phyloP scores from a whole-genome alignment of 2,329 filamentous ascomycete species.

The Colletotrichum graminicola region DNA sequence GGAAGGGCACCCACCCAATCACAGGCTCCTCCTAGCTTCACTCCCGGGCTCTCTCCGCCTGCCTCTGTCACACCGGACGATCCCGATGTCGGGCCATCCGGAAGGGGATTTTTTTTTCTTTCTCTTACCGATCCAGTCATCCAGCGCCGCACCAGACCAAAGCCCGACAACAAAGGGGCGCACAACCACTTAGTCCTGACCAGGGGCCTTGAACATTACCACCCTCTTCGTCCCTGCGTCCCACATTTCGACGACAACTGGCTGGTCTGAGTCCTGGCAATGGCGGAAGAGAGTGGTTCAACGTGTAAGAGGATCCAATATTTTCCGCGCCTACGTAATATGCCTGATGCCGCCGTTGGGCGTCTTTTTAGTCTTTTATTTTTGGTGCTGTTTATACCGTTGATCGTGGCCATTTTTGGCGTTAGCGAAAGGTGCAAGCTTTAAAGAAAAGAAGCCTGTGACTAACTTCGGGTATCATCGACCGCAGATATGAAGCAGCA shows the following conservation, averaged over 20 bases:
- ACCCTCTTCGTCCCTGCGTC: slow-evolving; percentile 29
- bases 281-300: slow-evolving; percentile 41
- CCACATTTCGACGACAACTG: slow-evolving; percentile 37
- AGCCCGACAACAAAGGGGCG: slow-evolving; percentile 37
- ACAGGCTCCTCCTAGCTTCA: slow-evolving; percentile 13
- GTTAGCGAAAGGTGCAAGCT: neutral
- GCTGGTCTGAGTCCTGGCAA: slow-evolving; percentile 38
- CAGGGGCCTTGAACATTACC: slow-evolving; percentile 32
- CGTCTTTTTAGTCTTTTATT: slow-evolving; percentile 7
- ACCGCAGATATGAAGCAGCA: slow-evolving; percentile 70
- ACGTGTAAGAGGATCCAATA: slow-evolving; percentile 42
- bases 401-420: neutral
- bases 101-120: slow-evolving; percentile 25
- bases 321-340: slow-evolving; percentile 36
- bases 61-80: slow-evolving; percentile 31
- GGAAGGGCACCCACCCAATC: slow-evolving; percentile 14
- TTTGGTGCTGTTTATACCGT: neutral
- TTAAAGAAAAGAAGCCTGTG: neutral
- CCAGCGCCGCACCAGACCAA: slow-evolving; percentile 1
- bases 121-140: slow-evolving; percentile 28
- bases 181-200: slow-evolving; percentile 13
- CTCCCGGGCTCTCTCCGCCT: slow-evolving; percentile 31
- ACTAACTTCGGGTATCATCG: slow-evolving; percentile 33
- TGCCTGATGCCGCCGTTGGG: slow-evolving; percentile 22
- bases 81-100: slow-evolving; percentile 39